Evolutionary conservation across 768 basidiomycete genomes (phyloP).

Genomic region (Suillus americanus): DNA sequence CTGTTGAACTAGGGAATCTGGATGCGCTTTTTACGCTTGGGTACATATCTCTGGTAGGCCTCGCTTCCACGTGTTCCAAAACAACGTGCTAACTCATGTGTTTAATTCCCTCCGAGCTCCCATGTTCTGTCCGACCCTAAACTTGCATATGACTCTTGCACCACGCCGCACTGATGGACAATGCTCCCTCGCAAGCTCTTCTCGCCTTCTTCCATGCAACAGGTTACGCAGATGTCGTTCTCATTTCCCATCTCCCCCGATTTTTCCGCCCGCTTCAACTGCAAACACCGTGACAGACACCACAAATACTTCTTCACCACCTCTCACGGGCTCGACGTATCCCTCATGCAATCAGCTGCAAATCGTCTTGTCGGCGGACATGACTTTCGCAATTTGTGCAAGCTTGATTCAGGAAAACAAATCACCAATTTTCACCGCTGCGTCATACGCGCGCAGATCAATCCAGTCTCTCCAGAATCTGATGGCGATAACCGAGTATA

Average conservation of each 20-base stretch:
- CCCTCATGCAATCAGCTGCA: slow-evolving; percentile 76
- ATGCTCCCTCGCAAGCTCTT: slow-evolving; percentile 83
- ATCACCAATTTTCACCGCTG: slow-evolving; percentile 74
- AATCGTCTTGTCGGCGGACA: slow-evolving; percentile 77
- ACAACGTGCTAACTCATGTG: neutral
- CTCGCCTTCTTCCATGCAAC: slow-evolving; percentile 89
- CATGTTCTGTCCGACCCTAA: slow-evolving; percentile 63
- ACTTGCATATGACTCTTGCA: slow-evolving; percentile 59
- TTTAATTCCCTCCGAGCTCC: slow-evolving; percentile 70
- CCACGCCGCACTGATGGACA: slow-evolving; percentile 72
- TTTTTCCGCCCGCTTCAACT: slow-evolving; percentile 91
- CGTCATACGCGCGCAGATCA: slow-evolving; percentile 67
- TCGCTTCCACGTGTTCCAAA: neutral
- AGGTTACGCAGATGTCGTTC: slow-evolving; percentile 67
- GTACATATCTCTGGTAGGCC: slow-evolving; percentile 63
- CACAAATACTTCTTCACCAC: slow-evolving; percentile 95
- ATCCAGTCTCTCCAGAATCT: slow-evolving; percentile 36
- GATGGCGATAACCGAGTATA: slow-evolving; percentile 31
- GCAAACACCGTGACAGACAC: slow-evolving; percentile 80
- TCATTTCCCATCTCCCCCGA: slow-evolving; percentile 62
- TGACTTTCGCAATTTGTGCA: slow-evolving; percentile 96
- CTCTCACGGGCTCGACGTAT: slow-evolving; percentile 67
- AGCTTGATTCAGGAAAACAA: slow-evolving; percentile 89
- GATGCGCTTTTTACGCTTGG: slow-evolving; percentile 74
- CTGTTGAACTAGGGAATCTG: slow-evolving; percentile 71